A percentile compares a stretch with the other conserved stretches of the same genome.
These are phyloP conservation scores for Colletotrichum limetticola DNA, from an alignment of 2,329 filamentous ascomycete species.

Conservation along the genomic window DNA sequence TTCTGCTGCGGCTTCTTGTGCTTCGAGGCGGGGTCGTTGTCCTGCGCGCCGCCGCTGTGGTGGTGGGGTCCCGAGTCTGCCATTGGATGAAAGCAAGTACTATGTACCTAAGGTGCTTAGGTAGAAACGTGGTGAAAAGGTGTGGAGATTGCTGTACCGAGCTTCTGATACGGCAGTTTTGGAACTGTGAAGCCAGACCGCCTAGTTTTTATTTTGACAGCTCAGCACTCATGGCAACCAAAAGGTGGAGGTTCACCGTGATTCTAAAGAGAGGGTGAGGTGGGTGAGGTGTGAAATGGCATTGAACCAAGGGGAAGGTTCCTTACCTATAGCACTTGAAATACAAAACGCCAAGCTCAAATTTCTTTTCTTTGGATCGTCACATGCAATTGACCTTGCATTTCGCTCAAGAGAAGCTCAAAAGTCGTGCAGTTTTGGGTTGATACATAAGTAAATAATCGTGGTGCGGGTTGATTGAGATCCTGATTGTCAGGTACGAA, in stretches of 20 bases:
- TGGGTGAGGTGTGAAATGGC: not conserved
- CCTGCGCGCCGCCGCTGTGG: conserved; percentile 36
- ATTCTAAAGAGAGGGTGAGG: not conserved
- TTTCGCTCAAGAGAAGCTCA: not conserved
- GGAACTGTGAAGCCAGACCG: conserved; percentile 11
- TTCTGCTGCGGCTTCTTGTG: conserved; percentile 37
- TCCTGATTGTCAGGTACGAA: too few relatives aligned
- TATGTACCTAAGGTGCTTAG: too few relatives aligned
- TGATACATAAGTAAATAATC: too few relatives aligned
- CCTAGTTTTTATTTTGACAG: conserved; percentile 7
- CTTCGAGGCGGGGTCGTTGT: conserved; percentile 46
- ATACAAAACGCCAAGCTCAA: not conserved
- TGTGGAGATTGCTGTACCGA: not conserved
- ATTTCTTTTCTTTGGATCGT: too few relatives aligned
- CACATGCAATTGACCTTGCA: not conserved
- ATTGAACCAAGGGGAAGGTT: not conserved
- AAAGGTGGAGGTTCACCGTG: not conserved
- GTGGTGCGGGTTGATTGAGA: too few relatives aligned
- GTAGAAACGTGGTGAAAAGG: not conserved
- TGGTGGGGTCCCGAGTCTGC: conserved; percentile 44
- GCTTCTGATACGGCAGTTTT: conserved; percentile 4
- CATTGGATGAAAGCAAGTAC: conserved; percentile 37
- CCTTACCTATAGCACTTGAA: not conserved
- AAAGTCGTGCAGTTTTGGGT: not conserved
- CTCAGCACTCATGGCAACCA: conserved; percentile 3